A percentile compares a stretch with the other conserved stretches of the same genome.
phyloP scores from a whole-genome alignment of 2,329 filamentous ascomycete genomes.

The Plectosphaerella cucumerina region DNA sequence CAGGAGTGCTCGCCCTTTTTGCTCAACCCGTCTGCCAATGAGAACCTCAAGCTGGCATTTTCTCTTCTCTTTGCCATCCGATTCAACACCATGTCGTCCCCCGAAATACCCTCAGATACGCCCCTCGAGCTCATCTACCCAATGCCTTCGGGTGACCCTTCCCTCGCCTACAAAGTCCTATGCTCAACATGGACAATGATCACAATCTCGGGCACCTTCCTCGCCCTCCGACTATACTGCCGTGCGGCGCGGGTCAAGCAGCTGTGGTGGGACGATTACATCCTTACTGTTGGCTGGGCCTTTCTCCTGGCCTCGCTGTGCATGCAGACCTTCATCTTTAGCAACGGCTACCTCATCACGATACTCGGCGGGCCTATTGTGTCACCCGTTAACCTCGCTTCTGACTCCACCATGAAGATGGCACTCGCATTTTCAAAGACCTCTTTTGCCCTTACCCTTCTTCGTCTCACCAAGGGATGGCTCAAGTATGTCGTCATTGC shows the following conservation, averaged over 20 bases:
- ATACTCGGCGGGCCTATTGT: conserved; percentile 9
- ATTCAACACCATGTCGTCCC: not conserved
- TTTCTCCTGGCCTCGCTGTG: conserved; percentile 14
- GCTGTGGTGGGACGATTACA: conserved; percentile 17
- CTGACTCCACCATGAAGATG: conserved; percentile 20
- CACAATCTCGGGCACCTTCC: not conserved
- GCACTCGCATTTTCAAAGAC: conserved; percentile 30
- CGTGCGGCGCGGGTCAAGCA: conserved; percentile 14
- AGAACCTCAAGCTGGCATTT: too few species aligned
- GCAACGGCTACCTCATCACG: conserved; percentile 5
- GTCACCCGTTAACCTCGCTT: conserved; percentile 12
- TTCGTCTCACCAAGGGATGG: conserved; percentile 23
- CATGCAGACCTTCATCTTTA: conserved; percentile 6
- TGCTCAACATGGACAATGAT: not conserved
- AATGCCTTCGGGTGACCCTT: not conserved
- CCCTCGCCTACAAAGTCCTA: not conserved
- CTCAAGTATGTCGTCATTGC: conserved; percentile 8
- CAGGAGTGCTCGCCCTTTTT: not conserved
- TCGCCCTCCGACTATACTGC: conserved; percentile 9
- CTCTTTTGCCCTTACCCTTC: conserved; percentile 30
- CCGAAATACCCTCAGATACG: not conserved
- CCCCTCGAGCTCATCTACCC: not conserved
- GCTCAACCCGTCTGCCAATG: not conserved
- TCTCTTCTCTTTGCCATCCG: too few species aligned
- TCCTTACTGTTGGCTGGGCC: conserved; percentile 22